phyloP scores from a whole-genome alignment of 169 alveolate species.

The Cryptosporidium andersoni region DNA sequence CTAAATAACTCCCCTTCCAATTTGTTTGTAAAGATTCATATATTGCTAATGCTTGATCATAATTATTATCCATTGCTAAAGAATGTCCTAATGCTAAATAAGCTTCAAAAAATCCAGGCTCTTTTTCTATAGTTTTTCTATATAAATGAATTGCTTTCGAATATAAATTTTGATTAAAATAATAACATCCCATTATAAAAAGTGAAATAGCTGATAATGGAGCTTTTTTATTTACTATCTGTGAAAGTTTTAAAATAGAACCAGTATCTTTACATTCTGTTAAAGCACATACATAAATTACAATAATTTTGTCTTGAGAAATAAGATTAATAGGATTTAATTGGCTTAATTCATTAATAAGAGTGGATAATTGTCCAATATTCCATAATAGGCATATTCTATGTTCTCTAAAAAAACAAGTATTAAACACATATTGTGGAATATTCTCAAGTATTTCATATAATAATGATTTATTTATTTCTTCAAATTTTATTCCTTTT shows the following conservation, averaged over 20 bases:
- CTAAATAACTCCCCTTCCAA: conserved; percentile 60
- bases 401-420: conserved; percentile 5
- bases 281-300: conserved; percentile 12
- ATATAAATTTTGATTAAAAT: conserved; percentile 30
- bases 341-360: not conserved
- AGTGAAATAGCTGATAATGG: conserved; percentile 54
- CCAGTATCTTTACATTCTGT: conserved; percentile 33
- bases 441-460: conserved; percentile 1
- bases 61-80: conserved; percentile 39
- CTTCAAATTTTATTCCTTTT: not conserved
- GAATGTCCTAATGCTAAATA: conserved; percentile 57
- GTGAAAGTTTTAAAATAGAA: conserved; percentile 19
- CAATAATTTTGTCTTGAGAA: conserved; percentile 8
- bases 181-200: conserved; percentile 56
- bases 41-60: conserved; percentile 31
- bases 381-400: conserved; percentile 3
- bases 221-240: conserved; percentile 15
- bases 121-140: conserved; percentile 51
- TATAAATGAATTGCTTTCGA: conserved; percentile 52
- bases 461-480: not conserved
- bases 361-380: not conserved
- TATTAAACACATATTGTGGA: conserved; percentile 17
- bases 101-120: conserved; percentile 66
- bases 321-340: conserved; percentile 3
- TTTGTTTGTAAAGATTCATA: conserved; percentile 35